Base-by-base conservation (phyloP, 2,329 filamentous ascomycete species). In the Xylaria sp. region DNA sequence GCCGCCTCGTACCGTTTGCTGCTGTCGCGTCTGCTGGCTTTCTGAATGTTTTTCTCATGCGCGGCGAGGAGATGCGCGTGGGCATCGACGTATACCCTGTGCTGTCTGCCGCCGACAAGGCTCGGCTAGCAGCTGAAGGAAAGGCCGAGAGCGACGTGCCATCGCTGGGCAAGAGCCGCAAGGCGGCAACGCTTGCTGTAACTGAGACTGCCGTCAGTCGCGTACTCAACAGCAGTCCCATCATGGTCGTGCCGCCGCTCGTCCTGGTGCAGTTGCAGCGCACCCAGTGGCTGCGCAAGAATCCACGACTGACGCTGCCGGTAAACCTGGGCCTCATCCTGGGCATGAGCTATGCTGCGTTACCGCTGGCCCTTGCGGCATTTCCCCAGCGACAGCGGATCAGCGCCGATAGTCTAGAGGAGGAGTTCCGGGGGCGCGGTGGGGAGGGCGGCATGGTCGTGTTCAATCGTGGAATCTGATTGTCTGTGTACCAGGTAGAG, bases 41-140 rank as follows among this genome's bases (percentile, higher is more conserved):
- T 1, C 81, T 99, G 63, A 99, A 99, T 75, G 94, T 97, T 30
- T 95, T 97, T 76, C 83, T 99, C 58, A 99, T 99, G 94, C 91
- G 94, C 61, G 88, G 91, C 64, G 93, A 97, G 75, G 94, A 99
- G 78, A 97, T 99, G 69, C 84, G 90, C 70, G 85, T 84, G 62
- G 94, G 94, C 55, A 99, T 99, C 70, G 91, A 97, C 74, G 86
- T 99, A 44, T 97, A 88, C 75, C 92, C 92, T 1, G 87, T 91
- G 5, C 82, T 92, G 9, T 87, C 87, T 1, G 86, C 86, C 3
- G 81, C 80, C 13, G 87, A 92, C 71, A 90, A 87, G 75, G 76
- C 74, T 54, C 79, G 81, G 72, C 75, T 84, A 48, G 74, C 76
- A 52, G 74, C 72, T 6, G 78, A 85, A 80, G 76, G 90, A 70